Evolutionary conservation across 106 monocot genomes (phyloP), one percentile per base, ranked within the genome.

Genomic region (Allium sativum): DNA sequence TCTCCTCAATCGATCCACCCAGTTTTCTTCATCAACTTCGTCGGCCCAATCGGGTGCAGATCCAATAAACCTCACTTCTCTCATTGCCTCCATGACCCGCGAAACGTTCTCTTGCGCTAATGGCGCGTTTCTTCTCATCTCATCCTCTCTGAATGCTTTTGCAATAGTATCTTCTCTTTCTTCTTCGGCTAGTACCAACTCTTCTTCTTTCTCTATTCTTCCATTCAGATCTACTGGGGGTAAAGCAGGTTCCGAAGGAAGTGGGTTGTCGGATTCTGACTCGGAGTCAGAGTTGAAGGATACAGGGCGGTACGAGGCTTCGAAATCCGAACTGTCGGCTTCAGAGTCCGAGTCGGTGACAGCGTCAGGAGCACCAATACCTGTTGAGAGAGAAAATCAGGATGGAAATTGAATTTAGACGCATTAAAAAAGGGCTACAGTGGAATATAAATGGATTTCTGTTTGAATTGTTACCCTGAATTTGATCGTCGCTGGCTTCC

Each of bases 141-240:
- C 84, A 55, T 82, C 92, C 61, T 87, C 84, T 42, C 72, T 58
- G 57, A 92, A 81, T 45, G 74, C 83, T 50, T 74, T 81, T 57
- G 48, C 40, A 16, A 79, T 66, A 64, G 72, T 73, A 18, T 68
- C 84, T 54, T 88, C 88, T 63, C 46, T 74, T 66, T 42, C 85
- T 19, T 3, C 48, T 18, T 81, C 73, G 21, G 43, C 64, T 14
- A 72, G 72, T 3, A 62, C 57, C n/a, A 60, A 68, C 5, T 31
- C 31, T 31, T 31, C 31, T 5, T 73, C 77, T 1, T 58, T 51
- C 12, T 16, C 65, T 40, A 18, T 60, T 5, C n/a, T 55, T 5
- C 64, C 77, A 44, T 80, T 74, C 53, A 82, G 74, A 84, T 82
- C 76, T 56, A 89, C 45, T 18, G 67, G 42, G 10, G 74, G 64